A percentile compares a stretch with the other conserved stretches of the same genome.
These are phyloP conservation scores for Vanrija sp. DNA, from an alignment of 1,284 basidiomycete species.

Conservation along the genomic window DNA sequence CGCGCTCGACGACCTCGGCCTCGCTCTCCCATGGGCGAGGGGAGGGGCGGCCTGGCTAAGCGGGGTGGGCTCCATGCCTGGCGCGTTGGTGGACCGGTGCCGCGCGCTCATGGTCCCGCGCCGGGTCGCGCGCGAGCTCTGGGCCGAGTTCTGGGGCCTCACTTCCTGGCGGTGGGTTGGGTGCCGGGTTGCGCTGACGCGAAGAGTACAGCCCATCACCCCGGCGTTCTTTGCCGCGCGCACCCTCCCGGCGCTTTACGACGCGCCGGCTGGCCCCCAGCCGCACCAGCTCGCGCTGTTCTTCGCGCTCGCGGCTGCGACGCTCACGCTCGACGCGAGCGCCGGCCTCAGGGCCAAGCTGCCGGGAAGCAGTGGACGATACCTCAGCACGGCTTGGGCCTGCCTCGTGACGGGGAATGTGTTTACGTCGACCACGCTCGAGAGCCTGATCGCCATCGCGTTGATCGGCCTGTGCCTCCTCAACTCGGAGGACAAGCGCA, in stretches of 20 bases:
- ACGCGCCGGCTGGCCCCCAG: slow-evolving; percentile 12
- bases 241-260: slow-evolving; percentile 17
- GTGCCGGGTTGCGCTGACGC: not conserved
- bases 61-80: slow-evolving; percentile 9
- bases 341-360: too few relatives aligned
- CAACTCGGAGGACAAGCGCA: slow-evolving; percentile 17
- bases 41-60: slow-evolving; percentile 4
- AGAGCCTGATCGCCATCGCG: slow-evolving; percentile 10
- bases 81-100: slow-evolving; percentile 13
- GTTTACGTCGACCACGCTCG: slow-evolving; percentile 17
- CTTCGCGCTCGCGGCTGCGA: slow-evolving; percentile 9
- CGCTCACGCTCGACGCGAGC: slow-evolving; percentile 7
- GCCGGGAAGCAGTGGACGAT: slow-evolving; percentile 8
- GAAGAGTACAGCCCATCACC: slow-evolving; percentile 16
- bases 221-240: slow-evolving; percentile 13
- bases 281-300: slow-evolving; percentile 18
- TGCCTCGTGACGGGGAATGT: slow-evolving; percentile 17
- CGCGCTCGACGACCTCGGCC: not conserved
- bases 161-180: slow-evolving; percentile 13
- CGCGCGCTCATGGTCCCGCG: slow-evolving; percentile 10
- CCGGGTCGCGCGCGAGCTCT: slow-evolving; percentile 15
- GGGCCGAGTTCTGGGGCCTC: slow-evolving; percentile 12
- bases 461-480: slow-evolving; percentile 17
- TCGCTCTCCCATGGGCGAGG: slow-evolving; percentile 9
- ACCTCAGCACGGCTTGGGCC: slow-evolving; percentile 12